A percentile compares a stretch with the other conserved stretches of the same genome.
phyloP scores from a whole-genome alignment of 2,329 filamentous ascomycete genomes.

The Pleomassaria siparia region DNA sequence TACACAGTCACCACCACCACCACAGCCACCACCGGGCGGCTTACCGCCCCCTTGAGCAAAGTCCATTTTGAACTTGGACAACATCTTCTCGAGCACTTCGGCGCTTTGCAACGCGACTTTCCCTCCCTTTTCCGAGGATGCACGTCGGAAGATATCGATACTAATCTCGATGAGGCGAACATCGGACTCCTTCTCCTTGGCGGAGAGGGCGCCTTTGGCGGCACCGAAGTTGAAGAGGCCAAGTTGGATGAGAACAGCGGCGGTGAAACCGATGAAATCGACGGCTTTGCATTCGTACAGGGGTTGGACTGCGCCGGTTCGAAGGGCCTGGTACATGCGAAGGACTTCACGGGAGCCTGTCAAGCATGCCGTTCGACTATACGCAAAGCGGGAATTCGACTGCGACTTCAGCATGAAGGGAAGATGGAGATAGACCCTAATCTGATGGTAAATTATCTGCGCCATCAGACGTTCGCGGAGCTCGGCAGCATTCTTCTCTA shows the following conservation, averaged over 20 bases:
- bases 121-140: conserved; percentile 44
- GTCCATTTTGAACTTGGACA: conserved; percentile 28
- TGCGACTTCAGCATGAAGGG: conserved; percentile 48
- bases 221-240: conserved; percentile 43
- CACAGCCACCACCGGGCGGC: not conserved
- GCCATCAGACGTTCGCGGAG: conserved; percentile 43
- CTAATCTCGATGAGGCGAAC: conserved; percentile 42
- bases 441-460: conserved; percentile 49
- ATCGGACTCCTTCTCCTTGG: conserved; percentile 38
- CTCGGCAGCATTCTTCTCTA: conserved; percentile 37
- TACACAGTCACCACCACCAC: conserved; percentile 9
- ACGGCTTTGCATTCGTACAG: conserved; percentile 51
- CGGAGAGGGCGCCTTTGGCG: conserved; percentile 7
- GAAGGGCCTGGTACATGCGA: conserved; percentile 43
- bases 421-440: conserved; percentile 49
- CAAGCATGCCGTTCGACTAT: conserved; percentile 44
- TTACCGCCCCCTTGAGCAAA: conserved; percentile 7
- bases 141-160: conserved; percentile 46
- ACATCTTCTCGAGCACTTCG: conserved; percentile 43
- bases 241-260: conserved; percentile 47
- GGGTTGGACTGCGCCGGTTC: conserved; percentile 35
- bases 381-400: conserved; percentile 41
- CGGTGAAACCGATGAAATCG: conserved; percentile 52
- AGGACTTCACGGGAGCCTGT: conserved; percentile 46
- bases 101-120: conserved; percentile 45